A percentile compares a stretch with the other conserved stretches of the same genome.
phyloP scores from a whole-genome alignment of 176 grass and related monocot genomes.

The Secale cereale region DNA sequence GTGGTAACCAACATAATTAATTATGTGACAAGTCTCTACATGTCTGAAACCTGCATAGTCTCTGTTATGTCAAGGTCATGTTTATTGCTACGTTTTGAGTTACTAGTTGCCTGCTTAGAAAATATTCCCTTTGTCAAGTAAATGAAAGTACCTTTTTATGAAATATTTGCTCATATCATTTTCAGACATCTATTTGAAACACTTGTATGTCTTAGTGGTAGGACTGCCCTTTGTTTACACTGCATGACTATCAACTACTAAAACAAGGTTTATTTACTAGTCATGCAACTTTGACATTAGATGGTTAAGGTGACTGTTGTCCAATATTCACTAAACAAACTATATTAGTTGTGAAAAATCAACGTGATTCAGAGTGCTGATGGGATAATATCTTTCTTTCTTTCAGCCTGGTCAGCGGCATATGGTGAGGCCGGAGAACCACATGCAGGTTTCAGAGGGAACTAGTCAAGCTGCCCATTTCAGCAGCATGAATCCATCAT shows the following conservation, averaged over 20 bases:
- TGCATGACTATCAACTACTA: background rate
- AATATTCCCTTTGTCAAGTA: background rate
- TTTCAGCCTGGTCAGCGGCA: conserved; percentile 74
- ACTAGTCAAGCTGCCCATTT: conserved; percentile 45
- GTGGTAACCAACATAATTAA: background rate
- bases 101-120: background rate
- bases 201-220: background rate
- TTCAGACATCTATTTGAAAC: conserved; percentile 4
- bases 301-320: background rate
- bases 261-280: conserved; percentile 3
- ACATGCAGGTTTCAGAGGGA: conserved; percentile 53
- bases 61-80: background rate
- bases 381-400: conserved; percentile 26
- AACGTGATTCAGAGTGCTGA: conserved; percentile 10
- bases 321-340: background rate
- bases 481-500: conserved; percentile 44
- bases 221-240: background rate
- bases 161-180: background rate
- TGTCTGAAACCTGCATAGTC: background rate
- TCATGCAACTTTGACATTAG: conserved; percentile 3
- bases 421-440: conserved; percentile 59
- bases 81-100: background rate
- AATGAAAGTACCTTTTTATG: background rate
- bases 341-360: background rate
- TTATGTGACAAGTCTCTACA: background rate